phyloP scores from a whole-genome alignment of 306 rosid genomes.

The Gillenia trifoliata region DNA sequence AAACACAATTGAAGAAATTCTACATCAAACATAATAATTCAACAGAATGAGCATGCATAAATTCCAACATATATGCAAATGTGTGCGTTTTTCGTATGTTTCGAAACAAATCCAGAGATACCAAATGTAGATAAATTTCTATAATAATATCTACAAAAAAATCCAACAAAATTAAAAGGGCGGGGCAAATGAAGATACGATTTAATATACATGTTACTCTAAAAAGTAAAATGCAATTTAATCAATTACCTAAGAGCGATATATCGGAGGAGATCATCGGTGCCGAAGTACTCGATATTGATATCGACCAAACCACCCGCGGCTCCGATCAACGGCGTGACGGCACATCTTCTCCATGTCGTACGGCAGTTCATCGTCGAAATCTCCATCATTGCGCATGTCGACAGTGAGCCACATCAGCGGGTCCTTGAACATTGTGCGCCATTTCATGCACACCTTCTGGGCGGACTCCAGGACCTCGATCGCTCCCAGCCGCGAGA shows the following conservation, averaged over 20 bases:
- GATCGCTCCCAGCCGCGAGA: conserved; percentile 32
- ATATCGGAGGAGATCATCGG: conserved; percentile 8
- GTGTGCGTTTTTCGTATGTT: too few species aligned
- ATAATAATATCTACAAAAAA: background rate
- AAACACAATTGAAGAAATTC: background rate
- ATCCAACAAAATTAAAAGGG: too few species aligned
- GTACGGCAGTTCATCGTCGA: background rate
- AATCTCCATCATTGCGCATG: conserved; percentile 20
- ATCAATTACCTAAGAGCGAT: background rate
- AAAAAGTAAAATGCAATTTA: background rate
- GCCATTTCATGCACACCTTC: conserved; percentile 51
- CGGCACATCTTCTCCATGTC: conserved; percentile 30
- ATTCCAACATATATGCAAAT: background rate
- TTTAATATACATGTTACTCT: too few species aligned
- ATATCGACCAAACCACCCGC: conserved; percentile 27
- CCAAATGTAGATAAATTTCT: too few species aligned
- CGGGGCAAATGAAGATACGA: too few species aligned
- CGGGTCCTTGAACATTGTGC: conserved; percentile 48
- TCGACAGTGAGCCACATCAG: conserved; percentile 44
- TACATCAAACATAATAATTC: background rate
- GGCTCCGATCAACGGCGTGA: conserved; percentile 37
- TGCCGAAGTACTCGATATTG: conserved; percentile 36
- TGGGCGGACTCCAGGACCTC: conserved; percentile 34
- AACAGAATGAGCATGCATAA: too few species aligned
- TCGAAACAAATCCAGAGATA: too few species aligned